These are phyloP conservation scores for Trichodelitschia bisporula DNA, from an alignment of 495 filamentous ascomycete genomes.

Conservation along the genomic window DNA sequence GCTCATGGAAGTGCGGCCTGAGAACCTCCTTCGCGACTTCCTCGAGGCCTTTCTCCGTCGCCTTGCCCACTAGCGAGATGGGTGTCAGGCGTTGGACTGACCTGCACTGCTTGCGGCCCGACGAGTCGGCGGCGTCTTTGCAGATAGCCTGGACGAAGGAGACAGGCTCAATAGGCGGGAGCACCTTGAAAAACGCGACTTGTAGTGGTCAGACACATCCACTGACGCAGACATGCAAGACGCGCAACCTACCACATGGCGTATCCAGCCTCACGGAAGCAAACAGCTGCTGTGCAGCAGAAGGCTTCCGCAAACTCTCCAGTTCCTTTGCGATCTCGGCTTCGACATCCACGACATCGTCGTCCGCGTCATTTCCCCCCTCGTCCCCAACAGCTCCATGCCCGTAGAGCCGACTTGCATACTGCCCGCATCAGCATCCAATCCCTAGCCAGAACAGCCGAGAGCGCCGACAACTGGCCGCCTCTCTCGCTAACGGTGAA, in stretches of 20 bases:
- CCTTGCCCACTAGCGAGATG: constrained; percentile 48
- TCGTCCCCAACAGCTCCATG: constrained; percentile 13
- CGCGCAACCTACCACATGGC: constrained; percentile 63
- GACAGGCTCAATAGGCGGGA: constrained; percentile 52
- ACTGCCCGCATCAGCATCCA: constrained; percentile 35
- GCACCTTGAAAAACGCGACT: constrained; percentile 42
- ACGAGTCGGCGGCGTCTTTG: constrained; percentile 26
- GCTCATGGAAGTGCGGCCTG: constrained; percentile 40
- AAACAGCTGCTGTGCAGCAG: constrained; percentile 24
- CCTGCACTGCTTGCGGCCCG: constrained; percentile 34
- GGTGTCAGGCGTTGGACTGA: constrained; percentile 75
- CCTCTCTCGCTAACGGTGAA: background rate
- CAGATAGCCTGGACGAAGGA: constrained; percentile 55
- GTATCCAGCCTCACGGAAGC: constrained; percentile 44
- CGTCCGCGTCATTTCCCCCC: constrained; percentile 16
- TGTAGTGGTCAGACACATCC: too few relatives aligned
- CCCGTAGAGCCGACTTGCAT: constrained; percentile 4
- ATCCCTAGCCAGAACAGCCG: constrained; percentile 1
- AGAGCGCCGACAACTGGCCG: background rate
- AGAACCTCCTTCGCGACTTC: constrained; percentile 49
- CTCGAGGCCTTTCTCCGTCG: constrained; percentile 48
- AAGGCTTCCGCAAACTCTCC: constrained; percentile 32
- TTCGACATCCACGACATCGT: constrained; percentile 43
- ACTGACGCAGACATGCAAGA: too few relatives aligned
- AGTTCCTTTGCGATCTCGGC: constrained; percentile 59